Evolutionary conservation across 768 basidiomycete species (phyloP), one percentile per base, ranked within the genome.

Genomic region (Termitomyces eurrhizus): DNA sequence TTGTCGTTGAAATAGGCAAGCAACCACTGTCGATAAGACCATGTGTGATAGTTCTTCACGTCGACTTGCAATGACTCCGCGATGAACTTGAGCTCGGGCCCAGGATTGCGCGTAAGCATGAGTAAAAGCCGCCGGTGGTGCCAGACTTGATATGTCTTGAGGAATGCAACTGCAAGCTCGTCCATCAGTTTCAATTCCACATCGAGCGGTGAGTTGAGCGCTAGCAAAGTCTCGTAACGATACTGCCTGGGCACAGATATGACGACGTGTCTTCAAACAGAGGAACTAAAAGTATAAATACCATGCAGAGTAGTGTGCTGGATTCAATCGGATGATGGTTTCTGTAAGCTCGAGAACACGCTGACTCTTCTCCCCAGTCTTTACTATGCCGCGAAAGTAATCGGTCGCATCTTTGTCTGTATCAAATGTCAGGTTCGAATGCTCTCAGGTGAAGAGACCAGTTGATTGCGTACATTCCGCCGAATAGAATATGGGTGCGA

Each of bases 71-170:
- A 83, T 1, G 87, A 86, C 58, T 76, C 73, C 54, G 86, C 82
- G 70, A 94, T 88, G 73, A 97, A 98, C 39, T 70, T 78, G 57
- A 98, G 87, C 73, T 99, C 97, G 9, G 82, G 80, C 3, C 59
- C 69, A 6, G 87, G 82, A 26, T 79, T 71, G 58, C 81, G 77
- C 36, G 84, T 78, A 50, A 79, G 73, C 41, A 80, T 80, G 62
- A 93, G 82, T 41, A 94, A 78, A 39, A 93, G 84, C 4, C 89
- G 85, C 46, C 92, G 87, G 69, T 94, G 92, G 74, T 90, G 95
- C 97, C 97, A 98, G 29, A 98, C 95, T 77, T 99, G 97, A 73
- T 98, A 98, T 11, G 89, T 94, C 77, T 98, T 99, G 69, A 98
- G 81, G 72, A 88, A 88, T 65, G 81, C 80, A 64, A 88, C 81